Percentiles rank a stretch among this genome's conserved stretches.
Conservation (phyloP, 2,329 filamentous ascomycete species). For the Cladophialophora chaetospira region DNA sequence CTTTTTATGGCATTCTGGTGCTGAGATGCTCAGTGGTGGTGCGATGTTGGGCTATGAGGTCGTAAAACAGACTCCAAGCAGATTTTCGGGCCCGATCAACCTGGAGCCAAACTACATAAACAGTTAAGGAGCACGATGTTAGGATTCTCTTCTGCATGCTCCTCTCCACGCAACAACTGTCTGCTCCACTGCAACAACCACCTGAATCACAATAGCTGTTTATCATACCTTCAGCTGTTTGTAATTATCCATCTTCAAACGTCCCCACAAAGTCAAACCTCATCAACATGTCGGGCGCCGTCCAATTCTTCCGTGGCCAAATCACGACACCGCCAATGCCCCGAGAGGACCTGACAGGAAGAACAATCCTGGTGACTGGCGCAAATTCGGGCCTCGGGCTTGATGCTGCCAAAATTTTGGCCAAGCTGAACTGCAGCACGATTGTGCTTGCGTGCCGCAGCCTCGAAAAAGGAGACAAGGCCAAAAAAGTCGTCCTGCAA, state of each 20-base stretch:
- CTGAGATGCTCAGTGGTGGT: too few relatives aligned
- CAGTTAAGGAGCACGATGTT: background rate
- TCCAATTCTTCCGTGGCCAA: slow-evolving; percentile 25
- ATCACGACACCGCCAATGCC: slow-evolving; percentile 25
- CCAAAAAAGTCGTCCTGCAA: slow-evolving; percentile 38
- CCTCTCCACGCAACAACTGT: background rate
- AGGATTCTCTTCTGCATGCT: background rate
- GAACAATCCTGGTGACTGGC: slow-evolving; percentile 50
- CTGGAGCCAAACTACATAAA: background rate
- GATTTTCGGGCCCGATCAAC: background rate
- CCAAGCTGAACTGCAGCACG: slow-evolving; percentile 43
- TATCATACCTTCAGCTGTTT: background rate
- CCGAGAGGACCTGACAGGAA: slow-evolving; percentile 34
- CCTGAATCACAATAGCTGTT: background rate
- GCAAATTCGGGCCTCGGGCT: slow-evolving; percentile 49
- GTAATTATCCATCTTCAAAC: background rate
- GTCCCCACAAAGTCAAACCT: background rate
- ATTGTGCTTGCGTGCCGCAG: slow-evolving; percentile 51
- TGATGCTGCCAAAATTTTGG: slow-evolving; percentile 47
- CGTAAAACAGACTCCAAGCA: too few relatives aligned
- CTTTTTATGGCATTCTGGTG: too few relatives aligned
- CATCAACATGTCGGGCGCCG: slow-evolving; percentile 9
- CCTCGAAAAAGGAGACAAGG: slow-evolving; percentile 41
- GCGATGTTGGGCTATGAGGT: too few relatives aligned
- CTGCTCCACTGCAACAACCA: background rate